These are phyloP conservation scores for Rhipidocladum racemiflorum DNA, from an alignment of 176 grass and related monocot genomes.

Conservation along the genomic window DNA sequence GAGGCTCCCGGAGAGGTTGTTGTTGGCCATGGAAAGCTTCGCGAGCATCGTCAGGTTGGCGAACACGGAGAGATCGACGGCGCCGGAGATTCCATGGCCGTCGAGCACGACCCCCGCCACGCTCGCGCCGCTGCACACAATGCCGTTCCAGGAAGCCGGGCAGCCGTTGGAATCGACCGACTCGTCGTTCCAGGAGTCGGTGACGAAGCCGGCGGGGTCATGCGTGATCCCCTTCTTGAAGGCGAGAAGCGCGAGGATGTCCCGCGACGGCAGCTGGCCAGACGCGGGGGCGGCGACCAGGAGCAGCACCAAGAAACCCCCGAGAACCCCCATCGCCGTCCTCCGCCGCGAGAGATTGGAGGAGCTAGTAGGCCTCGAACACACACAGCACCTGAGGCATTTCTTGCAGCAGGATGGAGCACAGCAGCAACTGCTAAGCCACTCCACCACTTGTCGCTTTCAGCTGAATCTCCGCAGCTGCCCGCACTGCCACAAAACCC, in stretches of 20 bases:
- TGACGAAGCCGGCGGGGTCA: constrained; percentile 74
- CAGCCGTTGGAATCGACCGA: constrained; percentile 92
- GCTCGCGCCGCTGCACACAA: constrained; percentile 78
- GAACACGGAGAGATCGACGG: constrained; percentile 68
- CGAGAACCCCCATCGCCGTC: constrained; percentile 49
- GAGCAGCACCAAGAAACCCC: constrained; percentile 48
- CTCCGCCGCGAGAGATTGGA: neutral
- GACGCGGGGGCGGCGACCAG: constrained; percentile 44
- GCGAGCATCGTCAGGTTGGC: constrained; percentile 79
- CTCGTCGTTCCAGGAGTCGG: constrained; percentile 91
- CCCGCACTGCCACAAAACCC: neutral
- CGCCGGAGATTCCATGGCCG: constrained; percentile 66
- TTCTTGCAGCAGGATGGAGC: neutral
- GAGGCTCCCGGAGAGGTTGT: constrained; percentile 83
- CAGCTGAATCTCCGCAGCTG: constrained; percentile 40
- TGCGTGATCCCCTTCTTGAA: constrained; percentile 97
- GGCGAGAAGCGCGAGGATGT: constrained; percentile 78
- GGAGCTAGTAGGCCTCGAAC: constrained; percentile 27
- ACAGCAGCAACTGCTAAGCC: neutral
- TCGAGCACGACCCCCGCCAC: constrained; percentile 85
- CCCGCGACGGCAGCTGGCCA: constrained; percentile 80
- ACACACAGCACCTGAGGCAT: constrained; percentile 23
- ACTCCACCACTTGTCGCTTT: constrained; percentile 37
- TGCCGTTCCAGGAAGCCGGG: constrained; percentile 90
- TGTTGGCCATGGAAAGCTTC: constrained; percentile 78